A percentile compares a stretch with the other conserved stretches of the same genome.
Evolutionary conservation across 2,329 filamentous ascomycete genomes (phyloP).

Genomic region (Penicillium sp.): DNA sequence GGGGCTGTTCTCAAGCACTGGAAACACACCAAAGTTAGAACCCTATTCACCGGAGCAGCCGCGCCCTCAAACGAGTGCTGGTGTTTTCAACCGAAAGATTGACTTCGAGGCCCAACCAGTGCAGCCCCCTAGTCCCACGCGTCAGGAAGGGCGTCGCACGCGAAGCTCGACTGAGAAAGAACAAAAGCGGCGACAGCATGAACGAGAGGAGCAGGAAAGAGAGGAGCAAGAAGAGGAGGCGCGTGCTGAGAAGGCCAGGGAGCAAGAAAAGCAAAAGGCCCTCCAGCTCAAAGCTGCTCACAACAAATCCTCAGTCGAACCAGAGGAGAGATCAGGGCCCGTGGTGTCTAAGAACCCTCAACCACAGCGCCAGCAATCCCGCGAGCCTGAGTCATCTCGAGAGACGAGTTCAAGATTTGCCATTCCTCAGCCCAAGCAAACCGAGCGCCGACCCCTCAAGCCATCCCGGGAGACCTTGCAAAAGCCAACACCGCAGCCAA

Average conservation of each 20-base stretch:
- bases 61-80: constrained; percentile 30
- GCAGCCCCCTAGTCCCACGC: constrained; percentile 33
- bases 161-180: constrained; percentile 61
- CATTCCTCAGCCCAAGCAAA: constrained; percentile 33
- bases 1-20: constrained; percentile 78
- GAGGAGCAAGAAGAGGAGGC: constrained; percentile 41
- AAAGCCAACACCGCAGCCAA: constrained; percentile 49
- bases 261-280: constrained; percentile 38
- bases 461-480: constrained; percentile 45
- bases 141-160: constrained; percentile 50
- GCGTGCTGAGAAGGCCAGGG: constrained; percentile 33
- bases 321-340: constrained; percentile 30
- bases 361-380: constrained; percentile 29
- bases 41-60: constrained; percentile 47
- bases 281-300: constrained; percentile 34
- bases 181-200: constrained; percentile 39
- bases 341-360: constrained; percentile 27
- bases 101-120: constrained; percentile 21
- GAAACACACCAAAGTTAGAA: constrained; percentile 60
- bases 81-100: constrained; percentile 18
- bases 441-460: constrained; percentile 46
- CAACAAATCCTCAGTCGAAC: constrained; percentile 34
- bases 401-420: constrained; percentile 31
- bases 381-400: constrained; percentile 31
- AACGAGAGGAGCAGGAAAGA: constrained; percentile 31